phyloP scores from a whole-genome alignment of 441 rosid species.

The Viola pubescens region DNA sequence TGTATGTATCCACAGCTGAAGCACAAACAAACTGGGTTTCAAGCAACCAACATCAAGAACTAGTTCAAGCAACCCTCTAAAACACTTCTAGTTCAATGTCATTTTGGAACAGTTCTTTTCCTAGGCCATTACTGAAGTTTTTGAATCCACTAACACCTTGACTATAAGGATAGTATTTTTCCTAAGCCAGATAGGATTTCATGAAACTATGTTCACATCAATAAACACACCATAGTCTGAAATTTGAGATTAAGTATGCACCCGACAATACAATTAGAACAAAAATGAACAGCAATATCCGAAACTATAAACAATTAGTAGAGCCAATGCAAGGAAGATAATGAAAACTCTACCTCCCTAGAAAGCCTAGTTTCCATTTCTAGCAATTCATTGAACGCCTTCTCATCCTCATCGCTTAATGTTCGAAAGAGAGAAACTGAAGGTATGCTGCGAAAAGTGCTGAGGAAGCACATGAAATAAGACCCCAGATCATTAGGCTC shows the following conservation, averaged over 20 bases:
- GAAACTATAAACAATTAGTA: slow-evolving; percentile 2
- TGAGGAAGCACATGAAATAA: slow-evolving; percentile 72
- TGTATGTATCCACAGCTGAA: not conserved
- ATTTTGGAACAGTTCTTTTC: not conserved
- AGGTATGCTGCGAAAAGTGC: slow-evolving; percentile 84
- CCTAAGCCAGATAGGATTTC: no score
- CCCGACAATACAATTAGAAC: not conserved
- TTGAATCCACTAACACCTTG: no score
- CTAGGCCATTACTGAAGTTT: no score
- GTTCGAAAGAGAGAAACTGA: slow-evolving; percentile 82
- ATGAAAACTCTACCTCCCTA: slow-evolving; percentile 45
- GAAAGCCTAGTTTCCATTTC: slow-evolving; percentile 63
- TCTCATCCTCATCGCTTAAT: slow-evolving; percentile 69
- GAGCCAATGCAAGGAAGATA: not conserved
- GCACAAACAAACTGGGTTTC: not conserved
- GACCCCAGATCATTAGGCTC: slow-evolving; percentile 73
- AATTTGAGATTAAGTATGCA: slow-evolving; percentile 13
- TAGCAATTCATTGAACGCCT: slow-evolving; percentile 57
- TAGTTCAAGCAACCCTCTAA: no score
- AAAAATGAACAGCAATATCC: not conserved
- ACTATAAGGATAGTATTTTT: no score
- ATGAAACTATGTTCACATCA: not conserved
- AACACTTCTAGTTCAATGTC: no score
- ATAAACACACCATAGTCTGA: not conserved
- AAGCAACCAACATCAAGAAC: not conserved